These are phyloP conservation scores for Fusarium bactridioides DNA, from an alignment of 2,329 filamentous ascomycete genomes.

Conservation along the genomic window DNA sequence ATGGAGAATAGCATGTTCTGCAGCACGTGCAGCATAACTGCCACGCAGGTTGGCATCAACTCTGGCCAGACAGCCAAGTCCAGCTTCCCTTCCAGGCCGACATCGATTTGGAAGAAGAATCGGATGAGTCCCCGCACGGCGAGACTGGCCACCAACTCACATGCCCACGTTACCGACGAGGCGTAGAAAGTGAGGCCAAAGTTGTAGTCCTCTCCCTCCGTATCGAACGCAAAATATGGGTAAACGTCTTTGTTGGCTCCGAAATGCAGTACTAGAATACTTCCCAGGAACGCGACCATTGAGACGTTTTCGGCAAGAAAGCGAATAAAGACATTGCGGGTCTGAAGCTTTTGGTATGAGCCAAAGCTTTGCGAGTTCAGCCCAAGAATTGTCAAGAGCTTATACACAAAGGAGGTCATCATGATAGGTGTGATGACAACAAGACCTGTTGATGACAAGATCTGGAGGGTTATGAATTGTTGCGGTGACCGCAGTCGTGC, in stretches of 20 bases:
- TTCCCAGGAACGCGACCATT: constrained; percentile 73
- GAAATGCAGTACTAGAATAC: constrained; percentile 71
- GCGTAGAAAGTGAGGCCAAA: constrained; percentile 71
- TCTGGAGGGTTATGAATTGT: constrained; percentile 72
- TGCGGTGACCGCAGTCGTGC: constrained; percentile 70
- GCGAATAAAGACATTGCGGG: constrained; percentile 72
- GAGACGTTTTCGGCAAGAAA: constrained; percentile 72
- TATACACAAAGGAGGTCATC: constrained; percentile 68
- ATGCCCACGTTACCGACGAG: constrained; percentile 71
- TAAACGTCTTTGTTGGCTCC: constrained; percentile 73
- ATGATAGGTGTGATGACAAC: constrained; percentile 70
- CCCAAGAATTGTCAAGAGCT: constrained; percentile 59
- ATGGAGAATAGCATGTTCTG: constrained; percentile 79
- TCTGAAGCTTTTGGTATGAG: constrained; percentile 71
- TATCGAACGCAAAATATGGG: constrained; percentile 73
- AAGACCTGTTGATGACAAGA: constrained; percentile 68
- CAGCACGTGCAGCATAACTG: constrained; percentile 72
- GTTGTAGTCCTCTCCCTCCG: constrained; percentile 59
- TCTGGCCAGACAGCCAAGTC: constrained; percentile 74
- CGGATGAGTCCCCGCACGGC: constrained; percentile 66
- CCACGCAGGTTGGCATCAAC: constrained; percentile 70
- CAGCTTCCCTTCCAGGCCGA: constrained; percentile 69
- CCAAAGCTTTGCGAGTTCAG: constrained; percentile 67
- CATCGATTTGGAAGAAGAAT: constrained; percentile 66
- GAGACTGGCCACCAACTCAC: constrained; percentile 69